Base-by-base conservation (phyloP, 306 rosid genomes). In the Ormosia semicastrata region DNA sequence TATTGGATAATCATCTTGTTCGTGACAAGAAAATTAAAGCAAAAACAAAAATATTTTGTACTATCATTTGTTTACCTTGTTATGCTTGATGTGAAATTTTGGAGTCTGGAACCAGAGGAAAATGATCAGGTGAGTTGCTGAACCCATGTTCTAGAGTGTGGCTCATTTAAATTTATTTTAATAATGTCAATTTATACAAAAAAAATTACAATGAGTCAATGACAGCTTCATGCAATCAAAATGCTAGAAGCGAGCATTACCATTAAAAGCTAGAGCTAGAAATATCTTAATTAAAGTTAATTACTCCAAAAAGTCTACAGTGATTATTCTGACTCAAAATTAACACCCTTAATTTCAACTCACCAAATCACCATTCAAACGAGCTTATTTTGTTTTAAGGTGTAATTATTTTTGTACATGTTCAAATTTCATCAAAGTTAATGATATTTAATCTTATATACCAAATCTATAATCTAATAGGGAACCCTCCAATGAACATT, bases 341-440 rank as follows among this genome's bases (percentile, higher is more conserved):
- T 62, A 44, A 32, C 12, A 75, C 57, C 59, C 60, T 75, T 17
- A 32, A 36, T 15, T 76, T 76, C 60, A 75, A 43, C 39, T 17
- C 52, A 36, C 40, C 73, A 76, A 77, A 64, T 64, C 73, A 36
- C 52, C 53, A 65, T 65, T 49, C 49, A 46, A 34, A 34, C 72
- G 10, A 63, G 37, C 34, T 34, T 40, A 40, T 41, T 41, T 59
- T 30, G 39, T 8, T 41, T 4, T 41, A 8, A 18, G 67, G 69
- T 75, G 12, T 36, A 56, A 24, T 18, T 30, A 9, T 36, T 56
- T 62, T 66, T 74, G 67, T 81, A 56, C 81, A 69, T 34, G 78
- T 82, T 63, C 10, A 11, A 82, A 49, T 67, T 67, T 52, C 15
- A 13, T 63, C 14, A 2, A 72, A 65, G 40, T 62, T 32, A 63